Conservation (phyloP, 192 early-diverging fungal genomes). For the Oehlia diaphana region DNA sequence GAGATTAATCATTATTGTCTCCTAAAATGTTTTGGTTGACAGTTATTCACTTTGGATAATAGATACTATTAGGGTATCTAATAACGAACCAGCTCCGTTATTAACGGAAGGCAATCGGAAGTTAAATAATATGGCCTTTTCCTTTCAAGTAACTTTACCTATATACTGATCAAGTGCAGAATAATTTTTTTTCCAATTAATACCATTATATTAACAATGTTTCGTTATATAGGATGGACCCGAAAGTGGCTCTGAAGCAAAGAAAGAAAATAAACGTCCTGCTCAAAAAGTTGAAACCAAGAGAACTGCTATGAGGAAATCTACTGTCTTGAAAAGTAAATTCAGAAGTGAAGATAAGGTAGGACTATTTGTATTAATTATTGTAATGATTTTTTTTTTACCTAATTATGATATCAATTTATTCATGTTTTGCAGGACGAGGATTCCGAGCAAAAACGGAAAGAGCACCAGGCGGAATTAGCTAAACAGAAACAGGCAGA, state of each 20-base stretch:
- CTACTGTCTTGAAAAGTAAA: slow-evolving; percentile 73
- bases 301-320: slow-evolving; percentile 49
- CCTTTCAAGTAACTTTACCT: slow-evolving; percentile 32
- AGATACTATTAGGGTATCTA: slow-evolving; percentile 82
- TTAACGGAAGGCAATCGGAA: slow-evolving; percentile 34
- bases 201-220: not conserved
- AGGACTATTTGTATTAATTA: not conserved
- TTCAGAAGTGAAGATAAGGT: slow-evolving; percentile 70
- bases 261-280: slow-evolving; percentile 37
- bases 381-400: not conserved
- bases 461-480: slow-evolving; percentile 88
- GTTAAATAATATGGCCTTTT: slow-evolving; percentile 18
- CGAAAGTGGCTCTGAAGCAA: slow-evolving; percentile 37
- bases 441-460: slow-evolving; percentile 75
- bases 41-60: slow-evolving; percentile 81
- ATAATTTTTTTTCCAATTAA: not conserved
- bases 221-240: not conserved
- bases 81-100: slow-evolving; percentile 37
- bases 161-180: slow-evolving; percentile 33
- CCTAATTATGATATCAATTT: not conserved
- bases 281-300: slow-evolving; percentile 22
- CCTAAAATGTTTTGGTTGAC: not conserved
- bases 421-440: slow-evolving; percentile 55
- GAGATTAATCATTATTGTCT: not conserved
- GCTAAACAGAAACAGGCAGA: slow-evolving; percentile 72